phyloP scores from a whole-genome alignment of 2,329 filamentous ascomycete species.

The Blastomyces parvus region DNA sequence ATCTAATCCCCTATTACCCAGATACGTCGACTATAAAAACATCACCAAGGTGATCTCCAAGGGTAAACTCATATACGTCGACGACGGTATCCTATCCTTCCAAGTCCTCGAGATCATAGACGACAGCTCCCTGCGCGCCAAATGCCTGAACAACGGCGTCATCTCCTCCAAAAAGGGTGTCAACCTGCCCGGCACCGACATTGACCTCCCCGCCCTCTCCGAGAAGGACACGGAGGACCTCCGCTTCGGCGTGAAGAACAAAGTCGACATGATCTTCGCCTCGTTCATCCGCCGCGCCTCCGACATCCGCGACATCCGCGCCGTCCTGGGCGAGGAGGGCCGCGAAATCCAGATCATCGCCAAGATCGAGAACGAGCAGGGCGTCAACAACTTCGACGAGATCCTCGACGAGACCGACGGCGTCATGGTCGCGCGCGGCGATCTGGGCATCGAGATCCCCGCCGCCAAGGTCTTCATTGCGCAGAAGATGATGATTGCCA shows the following conservation, averaged over 20 bases:
- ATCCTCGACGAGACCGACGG: constrained; percentile 93
- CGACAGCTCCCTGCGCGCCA: constrained; percentile 76
- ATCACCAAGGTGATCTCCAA: constrained; percentile 94
- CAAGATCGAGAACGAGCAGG: constrained; percentile 99
- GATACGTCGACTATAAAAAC: constrained; percentile 99
- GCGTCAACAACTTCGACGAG: constrained; percentile 98
- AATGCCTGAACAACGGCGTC: constrained; percentile 92
- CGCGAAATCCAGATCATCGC: constrained; percentile 98
- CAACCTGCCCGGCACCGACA: constrained; percentile 97
- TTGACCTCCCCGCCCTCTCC: constrained; percentile 91
- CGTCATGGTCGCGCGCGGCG: constrained; percentile 99
- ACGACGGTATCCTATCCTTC: constrained; percentile 95
- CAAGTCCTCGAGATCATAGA: constrained; percentile 82
- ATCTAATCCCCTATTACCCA: constrained; percentile 26
- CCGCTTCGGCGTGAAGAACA: constrained; percentile 93
- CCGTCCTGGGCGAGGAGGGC: constrained; percentile 81
- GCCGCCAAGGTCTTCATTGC: constrained; percentile 97
- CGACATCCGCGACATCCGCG: constrained; percentile 87
- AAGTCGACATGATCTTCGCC: constrained; percentile 97
- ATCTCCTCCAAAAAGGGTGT: constrained; percentile 99
- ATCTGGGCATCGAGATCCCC: constrained; percentile 96
- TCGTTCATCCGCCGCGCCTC: constrained; percentile 93
- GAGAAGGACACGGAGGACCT: constrained; percentile 97
- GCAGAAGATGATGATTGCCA: constrained; percentile 99
- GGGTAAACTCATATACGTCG: constrained; percentile 93